phyloP scores from a whole-genome alignment of 371 early-diverging fungal genomes.

The Apophysomyces ossiformis region DNA sequence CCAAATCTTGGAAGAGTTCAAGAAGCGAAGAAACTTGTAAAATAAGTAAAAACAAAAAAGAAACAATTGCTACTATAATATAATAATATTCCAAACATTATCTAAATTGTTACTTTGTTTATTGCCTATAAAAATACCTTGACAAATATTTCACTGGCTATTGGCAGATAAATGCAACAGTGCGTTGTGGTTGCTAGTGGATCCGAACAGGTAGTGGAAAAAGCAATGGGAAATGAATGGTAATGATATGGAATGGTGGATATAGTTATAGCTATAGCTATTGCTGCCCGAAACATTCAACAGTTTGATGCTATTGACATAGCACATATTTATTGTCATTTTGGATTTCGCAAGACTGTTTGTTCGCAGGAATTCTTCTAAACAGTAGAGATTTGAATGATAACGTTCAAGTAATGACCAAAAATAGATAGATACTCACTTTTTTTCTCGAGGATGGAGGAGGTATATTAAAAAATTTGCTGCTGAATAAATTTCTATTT shows the following conservation, averaged over 20 bases:
- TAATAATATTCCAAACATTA: not conserved
- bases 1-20: conserved; percentile 63
- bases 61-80: not conserved
- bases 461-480: conserved; percentile 4
- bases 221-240: too few relatives aligned
- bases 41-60: not conserved
- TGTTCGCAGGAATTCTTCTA: not conserved
- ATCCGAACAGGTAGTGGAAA: too few relatives aligned
- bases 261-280: too few relatives aligned
- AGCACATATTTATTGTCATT: too few relatives aligned
- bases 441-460: conserved; percentile 8
- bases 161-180: too few relatives aligned
- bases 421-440: conserved; percentile 4
- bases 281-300: too few relatives aligned
- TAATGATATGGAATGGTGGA: too few relatives aligned
- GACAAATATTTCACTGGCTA: too few relatives aligned
- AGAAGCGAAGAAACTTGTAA: conserved; percentile 22
- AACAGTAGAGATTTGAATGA: conserved; percentile 8
- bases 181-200: too few relatives aligned
- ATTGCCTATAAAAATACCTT: too few relatives aligned
- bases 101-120: too few relatives aligned
- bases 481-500: conserved; percentile 2
- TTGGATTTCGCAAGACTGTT: not conserved
- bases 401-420: conserved; percentile 8
- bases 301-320: too few relatives aligned